Evolutionary conservation across 2,329 filamentous ascomycete genomes (phyloP), one percentile per base, ranked within the genome.

Genomic region (Aspergillus puulaauensis): DNA sequence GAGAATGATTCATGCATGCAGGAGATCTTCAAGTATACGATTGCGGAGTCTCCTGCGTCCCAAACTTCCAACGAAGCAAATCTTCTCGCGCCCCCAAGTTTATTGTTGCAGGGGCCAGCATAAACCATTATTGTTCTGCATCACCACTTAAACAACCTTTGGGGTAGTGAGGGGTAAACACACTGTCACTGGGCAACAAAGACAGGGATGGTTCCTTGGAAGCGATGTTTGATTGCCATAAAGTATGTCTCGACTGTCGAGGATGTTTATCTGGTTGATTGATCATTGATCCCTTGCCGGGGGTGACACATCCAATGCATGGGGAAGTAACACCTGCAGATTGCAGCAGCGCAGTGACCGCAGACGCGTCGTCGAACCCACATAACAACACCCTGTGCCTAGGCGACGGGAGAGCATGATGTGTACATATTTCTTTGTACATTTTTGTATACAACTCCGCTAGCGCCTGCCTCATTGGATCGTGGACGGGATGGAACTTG

Each of bases 191-290:
- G 37, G 53, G 53, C 53, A 55, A 55, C 53, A 11, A 11, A 37
- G 37, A 49, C 53, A 55, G 53, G 53, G 46, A 43, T 55, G 24
- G 33, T 54, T 54, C 43, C 43, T 47, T 54, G 52, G 52, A 54
- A 40, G 47, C 33, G 17, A 44, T 44, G 50, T 53, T 46, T 48
- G 44, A 54, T n/a, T 39, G 17, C 9, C 31, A 9, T 23, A 24
- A 53, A 53, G n/a, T 54, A 54, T 45, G 27, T 45, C 27, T 53
- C 27, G 24, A 40, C 15, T 9, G n/a, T 33, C 14, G 35, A 19
- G 24, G n/a, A 37, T 37, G 35, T 37, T 35, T 35, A 52, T 44
- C 49, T 43, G n/a, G 35, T 19, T 43, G 37, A 52, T 52, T 17
- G 45, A 48, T 48, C 45, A 48, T 53, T 17, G 51, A 46, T 33